Conservation (phyloP, 2,329 filamentous ascomycete genomes). For the Neodidymelliopsis sp. region DNA sequence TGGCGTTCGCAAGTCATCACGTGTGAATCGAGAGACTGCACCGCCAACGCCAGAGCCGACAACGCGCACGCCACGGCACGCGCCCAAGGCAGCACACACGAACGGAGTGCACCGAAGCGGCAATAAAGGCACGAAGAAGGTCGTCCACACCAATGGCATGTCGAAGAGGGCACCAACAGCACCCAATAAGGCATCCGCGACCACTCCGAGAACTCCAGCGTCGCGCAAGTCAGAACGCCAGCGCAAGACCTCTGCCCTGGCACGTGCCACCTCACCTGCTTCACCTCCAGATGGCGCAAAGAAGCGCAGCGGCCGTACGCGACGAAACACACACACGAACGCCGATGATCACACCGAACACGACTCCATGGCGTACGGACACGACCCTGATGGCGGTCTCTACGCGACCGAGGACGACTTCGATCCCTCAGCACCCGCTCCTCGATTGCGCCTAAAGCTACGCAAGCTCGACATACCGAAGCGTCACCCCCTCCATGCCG, state of each 20-base stretch:
- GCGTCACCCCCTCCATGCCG: slow-evolving; percentile 60
- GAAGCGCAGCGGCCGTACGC: slow-evolving; percentile 33
- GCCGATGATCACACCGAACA: slow-evolving; percentile 25
- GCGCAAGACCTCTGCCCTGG: slow-evolving; percentile 30
- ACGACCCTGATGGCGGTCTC: slow-evolving; percentile 32
- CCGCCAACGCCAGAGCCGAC: slow-evolving; percentile 59
- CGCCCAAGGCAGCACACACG: slow-evolving; percentile 37
- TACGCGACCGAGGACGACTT: slow-evolving; percentile 30
- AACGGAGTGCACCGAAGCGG: slow-evolving; percentile 37
- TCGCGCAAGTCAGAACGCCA: slow-evolving; percentile 47
- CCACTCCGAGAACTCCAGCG: slow-evolving; percentile 25
- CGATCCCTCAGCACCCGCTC: slow-evolving; percentile 31
- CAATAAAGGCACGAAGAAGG: slow-evolving; percentile 33
- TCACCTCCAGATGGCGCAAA: slow-evolving; percentile 31
- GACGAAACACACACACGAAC: slow-evolving; percentile 28
- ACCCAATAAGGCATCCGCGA: slow-evolving; percentile 33
- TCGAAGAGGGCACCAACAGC: slow-evolving; percentile 25
- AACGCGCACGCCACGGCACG: slow-evolving; percentile 36
- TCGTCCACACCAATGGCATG: slow-evolving; percentile 20
- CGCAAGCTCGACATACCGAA: slow-evolving; percentile 59
- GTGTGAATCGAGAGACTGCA: slow-evolving; percentile 56
- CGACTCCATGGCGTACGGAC: slow-evolving; percentile 22
- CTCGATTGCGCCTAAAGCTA: slow-evolving; percentile 58
- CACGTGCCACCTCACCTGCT: slow-evolving; percentile 25
- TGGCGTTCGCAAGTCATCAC: slow-evolving; percentile 67